phyloP scores from a whole-genome alignment of 164 flowering plant genomes.

The Tinospora cordifolia region DNA sequence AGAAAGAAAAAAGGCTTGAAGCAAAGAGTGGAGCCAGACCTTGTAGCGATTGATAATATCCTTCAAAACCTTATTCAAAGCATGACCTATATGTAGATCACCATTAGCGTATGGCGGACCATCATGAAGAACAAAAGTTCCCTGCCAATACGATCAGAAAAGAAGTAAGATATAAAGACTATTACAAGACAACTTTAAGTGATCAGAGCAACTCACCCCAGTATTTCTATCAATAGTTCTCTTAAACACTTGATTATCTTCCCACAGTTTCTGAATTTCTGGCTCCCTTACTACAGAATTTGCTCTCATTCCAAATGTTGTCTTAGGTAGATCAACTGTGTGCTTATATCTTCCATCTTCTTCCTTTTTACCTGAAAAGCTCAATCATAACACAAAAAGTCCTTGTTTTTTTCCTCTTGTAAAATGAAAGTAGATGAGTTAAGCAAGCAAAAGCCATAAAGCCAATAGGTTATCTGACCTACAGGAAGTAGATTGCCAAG shows the following conservation, averaged over 20 bases:
- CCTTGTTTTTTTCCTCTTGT: not conserved
- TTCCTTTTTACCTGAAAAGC: slow-evolving; percentile 55
- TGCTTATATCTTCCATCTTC: slow-evolving; percentile 87
- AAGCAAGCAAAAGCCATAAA: not conserved
- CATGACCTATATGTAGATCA: slow-evolving; percentile 94
- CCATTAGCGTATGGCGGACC: slow-evolving; percentile 99
- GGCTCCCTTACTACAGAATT: slow-evolving; percentile 84
- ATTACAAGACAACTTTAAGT: slow-evolving; percentile 3
- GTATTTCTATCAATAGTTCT: slow-evolving; percentile 57
- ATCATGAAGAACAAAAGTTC: slow-evolving; percentile 81
- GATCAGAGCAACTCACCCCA: slow-evolving; percentile 52
- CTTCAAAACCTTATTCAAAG: slow-evolving; percentile 91
- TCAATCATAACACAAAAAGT: slow-evolving; percentile 12
- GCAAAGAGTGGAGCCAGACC: slow-evolving; percentile 32
- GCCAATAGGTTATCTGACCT: not conserved
- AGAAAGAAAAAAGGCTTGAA: not conserved
- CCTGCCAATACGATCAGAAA: slow-evolving; percentile 39
- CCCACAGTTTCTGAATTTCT: slow-evolving; percentile 94
- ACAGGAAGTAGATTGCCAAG: not conserved
- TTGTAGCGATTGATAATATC: slow-evolving; percentile 94
- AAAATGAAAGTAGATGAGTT: not conserved
- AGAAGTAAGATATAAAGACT: slow-evolving; percentile 1
- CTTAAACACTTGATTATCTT: slow-evolving; percentile 73
- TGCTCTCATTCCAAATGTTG: slow-evolving; percentile 86
- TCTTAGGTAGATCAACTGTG: slow-evolving; percentile 89